phyloP scores from a whole-genome alignment of 129 eudicot genomes.

The Tanacetum coccineum region DNA sequence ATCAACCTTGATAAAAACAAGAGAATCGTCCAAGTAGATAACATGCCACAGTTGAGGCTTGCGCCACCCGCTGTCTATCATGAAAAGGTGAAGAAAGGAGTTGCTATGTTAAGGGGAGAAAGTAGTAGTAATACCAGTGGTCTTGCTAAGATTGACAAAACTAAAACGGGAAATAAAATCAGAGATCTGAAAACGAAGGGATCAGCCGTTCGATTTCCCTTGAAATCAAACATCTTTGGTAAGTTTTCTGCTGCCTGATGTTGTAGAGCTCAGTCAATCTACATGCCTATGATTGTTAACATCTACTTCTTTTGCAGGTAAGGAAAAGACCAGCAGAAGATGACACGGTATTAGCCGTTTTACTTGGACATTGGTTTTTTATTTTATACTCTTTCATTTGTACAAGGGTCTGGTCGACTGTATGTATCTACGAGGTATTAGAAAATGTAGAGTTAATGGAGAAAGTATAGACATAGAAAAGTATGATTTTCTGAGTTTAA shows the following conservation, averaged over 20 bases:
- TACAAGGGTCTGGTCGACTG: no score
- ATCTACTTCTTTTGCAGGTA: slow-evolving; percentile 32
- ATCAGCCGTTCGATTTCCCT: slow-evolving; percentile 62
- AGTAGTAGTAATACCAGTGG: slow-evolving; percentile 37
- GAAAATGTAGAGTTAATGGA: no score
- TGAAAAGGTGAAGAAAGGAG: slow-evolving; percentile 86
- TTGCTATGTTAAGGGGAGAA: slow-evolving; percentile 38
- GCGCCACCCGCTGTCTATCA: slow-evolving; percentile 98
- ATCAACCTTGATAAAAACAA: slow-evolving; percentile 59
- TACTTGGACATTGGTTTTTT: no score
- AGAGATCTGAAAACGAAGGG: slow-evolving; percentile 63
- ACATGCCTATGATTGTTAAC: background rate
- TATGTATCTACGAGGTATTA: no score
- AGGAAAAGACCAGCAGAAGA: slow-evolving; percentile 27
- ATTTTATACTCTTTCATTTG: no score
- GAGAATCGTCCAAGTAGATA: slow-evolving; percentile 54
- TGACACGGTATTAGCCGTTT: no score
- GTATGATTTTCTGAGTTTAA: no score
- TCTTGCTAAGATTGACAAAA: slow-evolving; percentile 37
- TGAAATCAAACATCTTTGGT: slow-evolving; percentile 87
- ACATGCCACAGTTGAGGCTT: slow-evolving; percentile 71
- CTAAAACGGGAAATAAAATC: slow-evolving; percentile 40
- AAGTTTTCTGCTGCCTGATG: slow-evolving; percentile 5
- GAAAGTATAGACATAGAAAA: no score
- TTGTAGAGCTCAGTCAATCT: background rate